Evolutionary conservation across 2,329 filamentous ascomycete species (phyloP).

Genomic region (Xylariaceae sp.): DNA sequence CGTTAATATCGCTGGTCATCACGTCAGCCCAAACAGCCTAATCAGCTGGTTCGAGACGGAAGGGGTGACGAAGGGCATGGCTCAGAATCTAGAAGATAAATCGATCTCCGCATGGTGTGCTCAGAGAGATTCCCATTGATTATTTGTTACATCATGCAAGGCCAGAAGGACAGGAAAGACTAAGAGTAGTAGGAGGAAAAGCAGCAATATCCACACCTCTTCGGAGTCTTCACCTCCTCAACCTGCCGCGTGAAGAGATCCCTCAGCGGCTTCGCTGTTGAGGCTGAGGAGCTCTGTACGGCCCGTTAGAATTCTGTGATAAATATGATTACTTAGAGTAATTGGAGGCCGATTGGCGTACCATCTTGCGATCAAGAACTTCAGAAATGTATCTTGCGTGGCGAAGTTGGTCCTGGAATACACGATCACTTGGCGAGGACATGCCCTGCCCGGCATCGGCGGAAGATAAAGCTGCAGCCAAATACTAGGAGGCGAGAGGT

Average conservation of each 20-base stretch:
- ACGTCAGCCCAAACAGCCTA: constrained; percentile 18
- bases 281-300: constrained; percentile 69
- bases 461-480: not conserved
- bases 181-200: constrained; percentile 4
- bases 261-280: constrained; percentile 70
- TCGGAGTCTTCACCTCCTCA: constrained; percentile 82
- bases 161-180: constrained; percentile 12
- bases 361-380: constrained; percentile 28
- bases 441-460: constrained; percentile 19
- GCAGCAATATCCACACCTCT: constrained; percentile 69
- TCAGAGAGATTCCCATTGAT: constrained; percentile 99
- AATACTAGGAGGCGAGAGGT: not conserved
- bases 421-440: constrained; percentile 24
- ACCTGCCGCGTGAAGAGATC: constrained; percentile 80
- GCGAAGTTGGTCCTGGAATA: constrained; percentile 27
- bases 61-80: constrained; percentile 6
- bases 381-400: constrained; percentile 22
- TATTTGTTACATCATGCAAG: constrained; percentile 60
- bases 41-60: not conserved
- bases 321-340: not conserved
- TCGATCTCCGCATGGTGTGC: constrained; percentile 84
- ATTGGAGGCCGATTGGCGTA: constrained; percentile 12
- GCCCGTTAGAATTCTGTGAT: constrained; percentile 14
- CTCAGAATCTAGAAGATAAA: constrained; percentile 46
- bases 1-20: constrained; percentile 81